phyloP scores from a whole-genome alignment of 768 basidiomycete genomes.

The Dioszegia hungarica region DNA sequence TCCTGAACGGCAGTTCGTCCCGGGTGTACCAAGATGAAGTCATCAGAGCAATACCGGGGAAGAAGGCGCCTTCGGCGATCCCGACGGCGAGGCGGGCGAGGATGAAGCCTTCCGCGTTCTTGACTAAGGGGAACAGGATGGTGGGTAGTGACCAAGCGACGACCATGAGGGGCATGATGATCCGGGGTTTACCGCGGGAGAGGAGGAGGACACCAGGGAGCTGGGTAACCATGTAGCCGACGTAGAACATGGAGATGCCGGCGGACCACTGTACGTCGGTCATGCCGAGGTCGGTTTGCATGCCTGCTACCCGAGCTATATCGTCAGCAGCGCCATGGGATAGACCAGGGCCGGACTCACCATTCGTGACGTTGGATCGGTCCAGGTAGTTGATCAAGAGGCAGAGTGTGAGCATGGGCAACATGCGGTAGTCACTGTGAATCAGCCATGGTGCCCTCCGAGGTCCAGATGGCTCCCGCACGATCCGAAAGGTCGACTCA shows the following conservation, averaged over 20 bases:
- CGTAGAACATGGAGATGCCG: slow-evolving; percentile 6
- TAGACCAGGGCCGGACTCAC: neutral
- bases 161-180: slow-evolving; percentile 9
- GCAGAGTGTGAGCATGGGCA: slow-evolving; percentile 6
- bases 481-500: neutral
- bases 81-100: slow-evolving; percentile 9
- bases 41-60: slow-evolving; percentile 7
- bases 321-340: neutral
- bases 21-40: slow-evolving; percentile 9
- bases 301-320: slow-evolving; percentile 7
- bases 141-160: slow-evolving; percentile 9
- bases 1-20: slow-evolving; percentile 7
- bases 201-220: slow-evolving; percentile 2
- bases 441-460: neutral
- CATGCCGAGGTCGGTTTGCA: slow-evolving; percentile 8
- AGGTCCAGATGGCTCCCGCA: neutral
- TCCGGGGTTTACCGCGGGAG: slow-evolving; percentile 2
- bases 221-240: slow-evolving; percentile 4
- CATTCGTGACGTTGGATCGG: slow-evolving; percentile 11
- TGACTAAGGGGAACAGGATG: slow-evolving; percentile 9
- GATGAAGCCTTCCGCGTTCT: slow-evolving; percentile 1
- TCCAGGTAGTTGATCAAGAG: slow-evolving; percentile 13
- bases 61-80: slow-evolving; percentile 7
- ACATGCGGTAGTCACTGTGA: slow-evolving; percentile 2
- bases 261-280: slow-evolving; percentile 8